These are phyloP conservation scores for Penicillium decumbens DNA, from an alignment of 2,329 filamentous ascomycete genomes.

Conservation along the genomic window DNA sequence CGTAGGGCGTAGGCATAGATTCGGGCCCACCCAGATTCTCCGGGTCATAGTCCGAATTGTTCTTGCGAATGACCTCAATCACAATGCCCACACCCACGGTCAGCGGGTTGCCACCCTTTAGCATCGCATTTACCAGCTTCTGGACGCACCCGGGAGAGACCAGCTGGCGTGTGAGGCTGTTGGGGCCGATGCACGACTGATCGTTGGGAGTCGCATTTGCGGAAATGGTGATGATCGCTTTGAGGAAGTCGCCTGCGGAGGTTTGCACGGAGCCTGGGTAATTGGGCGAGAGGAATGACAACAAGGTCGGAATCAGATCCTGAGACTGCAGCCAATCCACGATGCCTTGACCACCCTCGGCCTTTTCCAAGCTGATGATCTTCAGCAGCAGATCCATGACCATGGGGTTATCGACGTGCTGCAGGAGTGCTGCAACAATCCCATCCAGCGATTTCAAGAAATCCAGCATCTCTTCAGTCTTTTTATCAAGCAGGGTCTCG, in stretches of 20 bases:
- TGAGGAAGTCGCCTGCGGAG: conserved; percentile 93
- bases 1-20: conserved; percentile 72
- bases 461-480: conserved; percentile 93
- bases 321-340: conserved; percentile 97
- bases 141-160: conserved; percentile 82
- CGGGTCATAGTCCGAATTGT: conserved; percentile 97
- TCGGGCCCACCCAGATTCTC: conserved; percentile 80
- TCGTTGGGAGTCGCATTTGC: conserved; percentile 97
- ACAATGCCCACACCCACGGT: conserved; percentile 96
- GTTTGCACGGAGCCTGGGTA: conserved; percentile 89
- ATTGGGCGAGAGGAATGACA: conserved; percentile 80
- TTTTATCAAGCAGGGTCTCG: conserved; percentile 94
- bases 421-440: conserved; percentile 77
- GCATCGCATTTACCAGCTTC: conserved; percentile 84
- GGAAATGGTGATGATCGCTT: conserved; percentile 97
- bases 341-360: conserved; percentile 83
- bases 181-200: conserved; percentile 97
- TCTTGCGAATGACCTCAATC: conserved; percentile 98
- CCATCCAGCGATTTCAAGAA: conserved; percentile 80
- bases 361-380: conserved; percentile 93
- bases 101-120: conserved; percentile 84
- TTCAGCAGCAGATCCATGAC: conserved; percentile 96
- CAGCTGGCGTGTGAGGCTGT: conserved; percentile 89
- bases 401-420: conserved; percentile 95
- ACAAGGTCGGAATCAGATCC: conserved; percentile 76